These are phyloP conservation scores for Talaromyces albobiverticillius DNA, from an alignment of 2,329 filamentous ascomycete genomes.

Conservation along the genomic window DNA sequence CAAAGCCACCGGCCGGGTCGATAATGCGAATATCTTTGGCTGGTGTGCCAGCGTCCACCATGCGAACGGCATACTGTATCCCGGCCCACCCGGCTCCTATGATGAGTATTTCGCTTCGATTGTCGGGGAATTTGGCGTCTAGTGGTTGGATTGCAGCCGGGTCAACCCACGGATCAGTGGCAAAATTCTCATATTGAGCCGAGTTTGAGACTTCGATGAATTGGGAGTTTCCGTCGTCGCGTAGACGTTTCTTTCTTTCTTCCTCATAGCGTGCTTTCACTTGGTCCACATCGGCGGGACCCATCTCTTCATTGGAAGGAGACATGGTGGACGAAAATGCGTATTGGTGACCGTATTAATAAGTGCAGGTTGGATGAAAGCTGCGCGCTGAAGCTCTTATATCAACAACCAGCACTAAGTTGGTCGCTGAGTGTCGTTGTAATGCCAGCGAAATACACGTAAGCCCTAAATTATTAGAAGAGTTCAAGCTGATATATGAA, in stretches of 20 bases:
- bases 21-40: neutral
- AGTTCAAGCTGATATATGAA: too few species aligned
- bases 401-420: too few species aligned
- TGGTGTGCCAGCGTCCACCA: neutral
- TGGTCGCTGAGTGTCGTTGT: constrained; percentile 48
- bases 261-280: neutral
- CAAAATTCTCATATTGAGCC: neutral
- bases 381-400: too few species aligned
- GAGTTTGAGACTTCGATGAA: neutral
- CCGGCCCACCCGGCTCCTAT: neutral
- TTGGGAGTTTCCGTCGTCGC: neutral
- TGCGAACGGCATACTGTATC: neutral
- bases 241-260: neutral
- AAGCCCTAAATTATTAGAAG: too few species aligned
- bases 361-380: too few species aligned
- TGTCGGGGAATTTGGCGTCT: neutral
- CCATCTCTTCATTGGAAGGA: neutral
- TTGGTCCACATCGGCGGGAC: neutral
- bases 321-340: neutral
- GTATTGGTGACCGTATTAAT: too few species aligned
- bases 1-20: constrained; percentile 41
- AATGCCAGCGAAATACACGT: too few species aligned
- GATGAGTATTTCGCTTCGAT: neutral
- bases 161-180: neutral
- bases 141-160: neutral